Conservation (phyloP, 2,329 filamentous ascomycete genomes). For the Hypoxylon sp. region DNA sequence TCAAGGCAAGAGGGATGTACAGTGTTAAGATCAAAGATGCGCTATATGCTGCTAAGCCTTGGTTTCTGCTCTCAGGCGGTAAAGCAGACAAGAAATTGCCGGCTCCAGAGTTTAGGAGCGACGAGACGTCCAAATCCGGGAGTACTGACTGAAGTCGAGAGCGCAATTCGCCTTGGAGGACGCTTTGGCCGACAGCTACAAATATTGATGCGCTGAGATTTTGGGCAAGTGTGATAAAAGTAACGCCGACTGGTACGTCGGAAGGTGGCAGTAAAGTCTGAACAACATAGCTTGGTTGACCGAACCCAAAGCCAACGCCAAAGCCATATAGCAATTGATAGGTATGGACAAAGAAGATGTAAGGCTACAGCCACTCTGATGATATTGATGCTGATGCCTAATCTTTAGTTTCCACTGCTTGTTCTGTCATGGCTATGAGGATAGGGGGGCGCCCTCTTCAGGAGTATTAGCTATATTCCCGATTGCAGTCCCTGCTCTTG, state of each 20-base stretch:
- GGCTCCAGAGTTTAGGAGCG: not conserved
- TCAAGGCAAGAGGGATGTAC: constrained; percentile 1
- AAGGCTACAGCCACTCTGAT: too few relatives aligned
- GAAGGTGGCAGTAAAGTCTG: constrained; percentile 32
- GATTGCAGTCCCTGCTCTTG: too few relatives aligned
- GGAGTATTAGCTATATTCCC: too few relatives aligned
- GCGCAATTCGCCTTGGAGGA: constrained; percentile 36
- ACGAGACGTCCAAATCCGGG: not conserved
- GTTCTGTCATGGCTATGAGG: too few relatives aligned
- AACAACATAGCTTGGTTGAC: constrained; percentile 40
- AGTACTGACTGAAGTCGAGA: not conserved
- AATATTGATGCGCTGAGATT: constrained; percentile 43
- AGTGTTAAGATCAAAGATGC: not conserved
- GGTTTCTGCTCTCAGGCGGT: not conserved
- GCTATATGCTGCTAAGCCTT: not conserved
- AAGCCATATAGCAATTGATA: constrained; percentile 39
- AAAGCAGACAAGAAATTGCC: not conserved
- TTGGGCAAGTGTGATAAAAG: constrained; percentile 37
- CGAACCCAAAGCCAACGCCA: constrained; percentile 40
- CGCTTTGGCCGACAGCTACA: constrained; percentile 35
- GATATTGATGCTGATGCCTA: too few relatives aligned
- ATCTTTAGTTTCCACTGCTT: too few relatives aligned
- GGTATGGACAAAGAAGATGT: too few relatives aligned
- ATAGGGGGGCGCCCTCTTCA: too few relatives aligned
- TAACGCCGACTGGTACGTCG: constrained; percentile 40